A percentile compares a stretch with the other conserved stretches of the same genome.
These are phyloP conservation scores for Aspergillus costaricaensis DNA, from an alignment of 2,329 filamentous ascomycete genomes.

Conservation along the genomic window DNA sequence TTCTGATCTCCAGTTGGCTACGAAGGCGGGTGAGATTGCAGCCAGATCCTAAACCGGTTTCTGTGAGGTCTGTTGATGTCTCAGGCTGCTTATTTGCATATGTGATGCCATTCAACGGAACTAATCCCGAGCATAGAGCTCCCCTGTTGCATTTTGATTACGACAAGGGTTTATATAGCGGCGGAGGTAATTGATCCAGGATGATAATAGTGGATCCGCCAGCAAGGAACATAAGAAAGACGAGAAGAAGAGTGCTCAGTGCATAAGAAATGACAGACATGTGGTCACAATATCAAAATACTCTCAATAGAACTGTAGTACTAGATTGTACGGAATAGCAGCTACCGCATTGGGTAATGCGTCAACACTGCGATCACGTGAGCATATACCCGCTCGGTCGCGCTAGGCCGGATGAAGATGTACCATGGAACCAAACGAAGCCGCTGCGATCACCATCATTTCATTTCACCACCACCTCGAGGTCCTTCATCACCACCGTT, in stretches of 20 bases:
- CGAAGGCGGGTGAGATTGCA: constrained; percentile 22
- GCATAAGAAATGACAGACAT: constrained; percentile 14
- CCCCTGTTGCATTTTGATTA: constrained; percentile 17
- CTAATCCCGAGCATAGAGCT: constrained; percentile 24
- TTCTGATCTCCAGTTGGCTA: constrained; percentile 25
- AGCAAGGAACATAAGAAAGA: constrained; percentile 15
- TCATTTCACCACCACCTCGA: neutral
- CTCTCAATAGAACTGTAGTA: neutral
- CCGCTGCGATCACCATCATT: constrained; percentile 5
- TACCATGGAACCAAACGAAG: constrained; percentile 13
- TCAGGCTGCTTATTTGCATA: constrained; percentile 27
- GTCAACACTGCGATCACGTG: constrained; percentile 6
- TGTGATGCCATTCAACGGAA: constrained; percentile 29
- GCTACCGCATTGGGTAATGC: neutral
- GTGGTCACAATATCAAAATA: constrained; percentile 12
- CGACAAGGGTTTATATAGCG: constrained; percentile 19
- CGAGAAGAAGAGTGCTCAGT: constrained; percentile 16
- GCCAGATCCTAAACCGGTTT: constrained; percentile 29
- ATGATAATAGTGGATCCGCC: constrained; percentile 15
- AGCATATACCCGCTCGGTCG: neutral
- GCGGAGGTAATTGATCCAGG: constrained; percentile 19
- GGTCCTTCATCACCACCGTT: neutral
- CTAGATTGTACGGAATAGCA: neutral
- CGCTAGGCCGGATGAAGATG: constrained; percentile 6
- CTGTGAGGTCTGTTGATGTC: constrained; percentile 25